Base-by-base conservation (phyloP, 176 grass and related monocot species). In the Cenchrus fungigraminus region DNA sequence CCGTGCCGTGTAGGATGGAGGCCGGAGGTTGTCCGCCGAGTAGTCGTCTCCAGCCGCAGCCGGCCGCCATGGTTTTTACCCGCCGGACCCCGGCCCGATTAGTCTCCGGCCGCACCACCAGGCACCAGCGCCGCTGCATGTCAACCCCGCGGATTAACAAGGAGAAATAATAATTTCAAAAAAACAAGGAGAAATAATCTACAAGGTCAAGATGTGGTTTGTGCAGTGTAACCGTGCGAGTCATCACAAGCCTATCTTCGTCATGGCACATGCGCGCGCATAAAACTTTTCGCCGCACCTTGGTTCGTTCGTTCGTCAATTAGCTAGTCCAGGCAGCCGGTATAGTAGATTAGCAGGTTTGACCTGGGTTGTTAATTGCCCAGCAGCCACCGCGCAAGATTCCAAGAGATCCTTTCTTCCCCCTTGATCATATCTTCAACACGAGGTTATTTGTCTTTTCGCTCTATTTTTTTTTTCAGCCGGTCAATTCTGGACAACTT, bases 401-500 rank as follows among this genome's bases (percentile, higher is more conserved):
- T 60, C 79, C 51, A 67, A 59, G n/a, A 71, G 73, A 83, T 73
- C 42, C 28, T 86, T 70, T 25, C 25, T 25, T 25, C 25, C 57
- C 50, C 49, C 50, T 57, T 28, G 49, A 86, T 65, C 66, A 43
- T 58, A 7, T 82, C 79, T 51, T 55, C 46, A 5, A 12, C 55
- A 71, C 10, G 12, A 15, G 13, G 12, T 5, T 53, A 53, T 46
- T 10, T 16, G 79, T 13, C 6, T 10, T 44, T 13, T 31, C 42
- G 42, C 5, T 12, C 6, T 0, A 16, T 56, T 6, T 16, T 34
- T 51, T 16, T 34, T 34, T 42, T 47, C 20, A 3, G 14, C 47
- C 4, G 55, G 83, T 90, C 83, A 86, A 72, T 47, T 78, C 37
- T 12, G 67, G 42, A 67, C 79, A 67, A 32, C 79, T 73, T 57